phyloP scores from a whole-genome alignment of 257 asterid species.

The Petunia axillaris region DNA sequence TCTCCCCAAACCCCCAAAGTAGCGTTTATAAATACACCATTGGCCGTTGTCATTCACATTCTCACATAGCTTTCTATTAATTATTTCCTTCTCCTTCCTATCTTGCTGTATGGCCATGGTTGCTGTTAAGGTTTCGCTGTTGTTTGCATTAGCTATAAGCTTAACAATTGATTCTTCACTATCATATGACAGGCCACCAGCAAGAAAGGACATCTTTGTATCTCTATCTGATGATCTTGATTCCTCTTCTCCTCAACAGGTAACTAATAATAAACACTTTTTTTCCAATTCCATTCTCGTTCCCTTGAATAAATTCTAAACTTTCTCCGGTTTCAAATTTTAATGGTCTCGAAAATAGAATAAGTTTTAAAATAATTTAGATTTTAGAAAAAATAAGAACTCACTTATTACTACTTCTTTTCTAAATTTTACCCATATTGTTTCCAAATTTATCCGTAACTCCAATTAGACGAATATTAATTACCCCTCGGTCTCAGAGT shows the following conservation, averaged over 20 bases:
- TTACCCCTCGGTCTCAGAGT: too few species aligned
- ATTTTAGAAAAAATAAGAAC: too few species aligned
- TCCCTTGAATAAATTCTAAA: background rate
- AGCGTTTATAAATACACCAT: too few species aligned
- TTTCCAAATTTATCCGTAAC: too few species aligned
- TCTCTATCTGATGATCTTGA: slow-evolving; percentile 28
- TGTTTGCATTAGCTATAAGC: slow-evolving; percentile 15
- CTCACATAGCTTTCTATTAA: background rate
- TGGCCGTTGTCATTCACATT: too few species aligned
- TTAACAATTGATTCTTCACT: slow-evolving; percentile 21
- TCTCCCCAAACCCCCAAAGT: background rate
- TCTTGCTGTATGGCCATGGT: slow-evolving; percentile 30
- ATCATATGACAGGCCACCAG: slow-evolving; percentile 48
- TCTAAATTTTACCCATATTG: too few species aligned
- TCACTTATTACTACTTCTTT: too few species aligned
- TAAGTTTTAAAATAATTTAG: too few species aligned
- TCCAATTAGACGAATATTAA: too few species aligned
- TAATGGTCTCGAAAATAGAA: too few species aligned
- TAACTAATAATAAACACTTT: background rate
- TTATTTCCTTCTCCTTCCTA: background rate
- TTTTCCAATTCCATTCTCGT: background rate
- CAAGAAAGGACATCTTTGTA: slow-evolving; percentile 31
- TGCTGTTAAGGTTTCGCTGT: background rate
- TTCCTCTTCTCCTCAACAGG: slow-evolving; percentile 54
- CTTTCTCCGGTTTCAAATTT: too few species aligned